Evolutionary conservation across 805 yeast genomes (phyloP).

Genomic region (Candida vaughaniae): DNA sequence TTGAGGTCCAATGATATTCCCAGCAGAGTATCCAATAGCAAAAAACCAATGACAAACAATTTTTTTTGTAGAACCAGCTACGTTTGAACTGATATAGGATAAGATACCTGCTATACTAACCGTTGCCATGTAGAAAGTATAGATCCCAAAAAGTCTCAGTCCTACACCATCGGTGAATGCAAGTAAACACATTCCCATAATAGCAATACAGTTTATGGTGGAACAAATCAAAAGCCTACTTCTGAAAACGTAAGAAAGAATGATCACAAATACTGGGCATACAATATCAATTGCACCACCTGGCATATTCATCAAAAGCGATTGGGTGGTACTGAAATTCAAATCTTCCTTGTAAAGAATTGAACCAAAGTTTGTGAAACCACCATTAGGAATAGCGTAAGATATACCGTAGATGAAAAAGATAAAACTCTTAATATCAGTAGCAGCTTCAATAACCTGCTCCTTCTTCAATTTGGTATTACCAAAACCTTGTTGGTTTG

Average conservation of each 20-base stretch:
- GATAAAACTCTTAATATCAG: slow-evolving; percentile 15
- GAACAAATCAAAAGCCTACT: slow-evolving; percentile 28
- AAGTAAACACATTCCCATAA: slow-evolving; percentile 13
- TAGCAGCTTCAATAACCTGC: slow-evolving; percentile 34
- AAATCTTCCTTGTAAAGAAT: slow-evolving; percentile 17
- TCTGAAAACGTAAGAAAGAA: slow-evolving; percentile 14
- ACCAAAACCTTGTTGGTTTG: slow-evolving; percentile 41
- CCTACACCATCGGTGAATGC: slow-evolving; percentile 16
- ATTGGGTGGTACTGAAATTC: slow-evolving; percentile 16
- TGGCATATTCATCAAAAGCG: slow-evolving; percentile 23
- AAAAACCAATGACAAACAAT: slow-evolving; percentile 22
- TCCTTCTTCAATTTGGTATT: slow-evolving; percentile 30
- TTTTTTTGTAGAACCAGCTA: slow-evolving; percentile 25
- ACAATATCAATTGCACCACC: slow-evolving; percentile 30
- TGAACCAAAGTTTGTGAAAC: slow-evolving; percentile 32
- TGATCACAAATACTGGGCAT: background rate
- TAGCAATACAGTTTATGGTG: slow-evolving; percentile 17
- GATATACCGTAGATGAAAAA: background rate
- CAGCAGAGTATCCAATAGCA: slow-evolving; percentile 25
- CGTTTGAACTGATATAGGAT: slow-evolving; percentile 20
- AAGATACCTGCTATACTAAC: slow-evolving; percentile 22
- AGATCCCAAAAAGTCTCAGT: slow-evolving; percentile 30
- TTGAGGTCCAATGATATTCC: slow-evolving; percentile 27
- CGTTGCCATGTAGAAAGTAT: slow-evolving; percentile 28
- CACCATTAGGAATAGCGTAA: slow-evolving; percentile 27